Evolutionary conservation across 768 basidiomycete genomes (phyloP).

Genomic region (Leccinum ochraceum): DNA sequence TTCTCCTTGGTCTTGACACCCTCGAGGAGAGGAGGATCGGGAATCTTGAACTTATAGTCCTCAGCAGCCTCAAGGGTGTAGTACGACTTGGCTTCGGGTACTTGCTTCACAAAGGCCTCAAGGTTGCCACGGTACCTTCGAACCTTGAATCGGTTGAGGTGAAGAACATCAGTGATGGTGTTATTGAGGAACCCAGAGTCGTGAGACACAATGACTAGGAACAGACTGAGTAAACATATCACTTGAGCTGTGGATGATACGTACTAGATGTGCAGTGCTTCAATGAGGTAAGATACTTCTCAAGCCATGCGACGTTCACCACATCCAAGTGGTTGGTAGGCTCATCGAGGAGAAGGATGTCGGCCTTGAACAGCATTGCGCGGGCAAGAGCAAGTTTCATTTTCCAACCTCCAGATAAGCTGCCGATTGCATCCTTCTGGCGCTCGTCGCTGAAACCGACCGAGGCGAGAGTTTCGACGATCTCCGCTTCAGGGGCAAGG

Average conservation of each 20-base stretch:
- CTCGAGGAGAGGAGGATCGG: constrained; percentile 94
- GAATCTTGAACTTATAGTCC: constrained; percentile 99
- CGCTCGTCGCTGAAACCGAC: constrained; percentile 92
- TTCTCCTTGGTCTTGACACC: constrained; percentile 99
- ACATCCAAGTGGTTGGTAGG: constrained; percentile 98
- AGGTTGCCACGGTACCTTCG: constrained; percentile 95
- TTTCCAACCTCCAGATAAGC: constrained; percentile 98
- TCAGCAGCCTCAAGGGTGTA: constrained; percentile 94
- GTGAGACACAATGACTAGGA: constrained; percentile 91
- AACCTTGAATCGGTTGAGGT: constrained; percentile 98
- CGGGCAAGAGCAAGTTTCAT: constrained; percentile 98
- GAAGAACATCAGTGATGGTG: constrained; percentile 96
- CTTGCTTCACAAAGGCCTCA: constrained; percentile 89
- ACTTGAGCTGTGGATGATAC: constrained; percentile 26
- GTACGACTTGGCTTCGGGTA: constrained; percentile 97
- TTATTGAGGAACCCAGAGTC: constrained; percentile 98
- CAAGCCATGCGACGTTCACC: constrained; percentile 96
- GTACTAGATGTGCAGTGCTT: constrained; percentile 90
- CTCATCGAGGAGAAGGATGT: constrained; percentile 95
- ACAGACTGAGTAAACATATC: constrained; percentile 9
- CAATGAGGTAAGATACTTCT: constrained; percentile 86
- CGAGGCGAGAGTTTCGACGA: constrained; percentile 78
- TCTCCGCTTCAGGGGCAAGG: constrained; percentile 64
- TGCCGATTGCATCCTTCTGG: constrained; percentile 83
- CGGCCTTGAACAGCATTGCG: constrained; percentile 97